Evolutionary conservation across 2,329 filamentous ascomycete species (phyloP).

Genomic region (Penicillium nordicum): DNA sequence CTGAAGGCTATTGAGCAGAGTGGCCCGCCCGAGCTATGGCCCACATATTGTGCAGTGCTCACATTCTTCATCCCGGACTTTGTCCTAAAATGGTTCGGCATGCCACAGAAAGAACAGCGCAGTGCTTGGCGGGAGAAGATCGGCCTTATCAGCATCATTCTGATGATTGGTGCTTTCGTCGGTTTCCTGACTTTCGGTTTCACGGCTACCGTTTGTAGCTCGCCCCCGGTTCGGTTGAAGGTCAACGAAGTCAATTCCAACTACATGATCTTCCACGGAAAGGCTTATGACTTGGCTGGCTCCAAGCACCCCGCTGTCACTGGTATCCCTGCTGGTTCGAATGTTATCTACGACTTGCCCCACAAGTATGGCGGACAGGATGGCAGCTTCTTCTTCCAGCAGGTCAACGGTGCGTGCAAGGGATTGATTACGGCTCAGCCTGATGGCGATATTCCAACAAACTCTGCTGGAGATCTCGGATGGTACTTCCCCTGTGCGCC

Average conservation of each 20-base stretch:
- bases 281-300: conserved; percentile 75
- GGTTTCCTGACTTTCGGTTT: conserved; percentile 97
- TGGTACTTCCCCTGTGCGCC: conserved; percentile 96
- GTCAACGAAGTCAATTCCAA: conserved; percentile 76
- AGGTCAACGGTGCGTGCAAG: conserved; percentile 97
- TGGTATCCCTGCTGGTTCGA: conserved; percentile 70
- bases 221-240: conserved; percentile 67
- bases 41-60: conserved; percentile 86
- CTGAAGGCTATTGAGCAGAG: conserved; percentile 62
- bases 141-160: conserved; percentile 89
- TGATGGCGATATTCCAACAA: conserved; percentile 68
- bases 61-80: conserved; percentile 94
- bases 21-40: conserved; percentile 84
- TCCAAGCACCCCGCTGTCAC: conserved; percentile 77
- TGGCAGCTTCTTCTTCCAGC: conserved; percentile 95
- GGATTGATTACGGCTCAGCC: conserved; percentile 69
- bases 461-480: conserved; percentile 69
- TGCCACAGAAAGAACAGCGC: conserved; percentile 78
- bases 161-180: conserved; percentile 81
- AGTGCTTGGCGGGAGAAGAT: conserved; percentile 98
- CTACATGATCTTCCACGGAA: conserved; percentile 95
- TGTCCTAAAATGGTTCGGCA: conserved; percentile 79
- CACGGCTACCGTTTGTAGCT: conserved; percentile 78
- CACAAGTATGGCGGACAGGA: conserved; percentile 83
- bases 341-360: conserved; percentile 82